phyloP scores from a whole-genome alignment of 441 rosid genomes.

The Populus trichocarpa region DNA sequence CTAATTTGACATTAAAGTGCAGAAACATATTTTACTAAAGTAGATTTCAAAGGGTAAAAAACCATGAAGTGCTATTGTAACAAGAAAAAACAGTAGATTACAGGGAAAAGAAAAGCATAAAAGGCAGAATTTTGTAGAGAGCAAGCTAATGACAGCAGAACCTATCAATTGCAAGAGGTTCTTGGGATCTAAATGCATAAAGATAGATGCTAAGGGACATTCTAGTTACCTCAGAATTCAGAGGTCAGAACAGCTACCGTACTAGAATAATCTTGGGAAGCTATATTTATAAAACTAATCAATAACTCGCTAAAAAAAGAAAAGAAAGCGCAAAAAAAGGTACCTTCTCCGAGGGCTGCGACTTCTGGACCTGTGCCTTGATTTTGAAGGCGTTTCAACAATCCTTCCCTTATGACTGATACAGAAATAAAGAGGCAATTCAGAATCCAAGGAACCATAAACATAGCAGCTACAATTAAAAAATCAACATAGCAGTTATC shows the following conservation, averaged over 20 bases:
- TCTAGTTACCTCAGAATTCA: neutral
- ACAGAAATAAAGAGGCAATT: neutral
- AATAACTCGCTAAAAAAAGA: neutral
- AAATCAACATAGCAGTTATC: neutral
- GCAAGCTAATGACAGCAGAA: neutral
- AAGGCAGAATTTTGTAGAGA: neutral
- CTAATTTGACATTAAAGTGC: no score
- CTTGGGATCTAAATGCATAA: neutral
- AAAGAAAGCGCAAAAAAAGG: neutral
- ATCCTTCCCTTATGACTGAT: constrained; percentile 55
- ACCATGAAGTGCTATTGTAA: neutral
- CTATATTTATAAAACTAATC: neutral
- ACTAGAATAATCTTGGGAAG: neutral
- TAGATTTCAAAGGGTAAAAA: neutral
- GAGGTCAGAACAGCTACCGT: neutral
- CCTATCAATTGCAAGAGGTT: neutral
- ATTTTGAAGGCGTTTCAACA: constrained; percentile 38
- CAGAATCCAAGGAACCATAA: neutral
- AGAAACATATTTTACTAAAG: neutral
- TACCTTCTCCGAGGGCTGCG: constrained; percentile 59
- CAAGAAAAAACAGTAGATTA: neutral
- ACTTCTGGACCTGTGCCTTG: constrained; percentile 49
- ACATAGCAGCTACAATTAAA: neutral
- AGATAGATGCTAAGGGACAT: neutral
- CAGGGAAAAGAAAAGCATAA: neutral